A percentile compares a stretch with the other conserved stretches of the same genome.
Conservation (phyloP, 176 grass and related monocot genomes). For the Raddia distichophylla region DNA sequence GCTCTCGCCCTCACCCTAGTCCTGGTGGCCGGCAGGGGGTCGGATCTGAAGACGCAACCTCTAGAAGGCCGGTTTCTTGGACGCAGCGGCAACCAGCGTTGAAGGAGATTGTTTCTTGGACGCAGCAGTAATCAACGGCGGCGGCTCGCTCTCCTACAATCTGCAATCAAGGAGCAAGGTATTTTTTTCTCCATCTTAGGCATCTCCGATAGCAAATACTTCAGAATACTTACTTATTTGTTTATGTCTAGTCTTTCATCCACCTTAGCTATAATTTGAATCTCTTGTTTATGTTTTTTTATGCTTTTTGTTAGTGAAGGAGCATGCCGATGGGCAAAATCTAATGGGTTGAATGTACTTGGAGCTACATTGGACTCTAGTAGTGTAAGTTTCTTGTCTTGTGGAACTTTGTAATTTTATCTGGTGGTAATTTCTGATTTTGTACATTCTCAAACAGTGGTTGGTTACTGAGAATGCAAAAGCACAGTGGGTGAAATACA, state of each 20-base stretch:
- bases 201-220: too few relatives aligned
- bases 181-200: too few relatives aligned
- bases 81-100: too few relatives aligned
- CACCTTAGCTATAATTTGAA: conserved; percentile 15
- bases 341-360: conserved; percentile 64
- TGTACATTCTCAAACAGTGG: conserved; percentile 68
- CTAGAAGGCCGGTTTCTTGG: too few relatives aligned
- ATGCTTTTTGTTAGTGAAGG: conserved; percentile 95
- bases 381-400: conserved; percentile 48
- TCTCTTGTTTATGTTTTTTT: conserved; percentile 25
- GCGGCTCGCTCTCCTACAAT: too few relatives aligned
- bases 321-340: conserved; percentile 75
- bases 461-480: conserved; percentile 85
- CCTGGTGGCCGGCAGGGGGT: too few relatives aligned
- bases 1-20: too few relatives aligned
- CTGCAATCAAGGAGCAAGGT: too few relatives aligned
- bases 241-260: conserved; percentile 4
- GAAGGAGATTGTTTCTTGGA: too few relatives aligned
- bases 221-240: not conserved
- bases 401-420: conserved; percentile 25
- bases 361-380: conserved; percentile 51
- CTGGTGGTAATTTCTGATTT: not conserved
- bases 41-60: too few relatives aligned
- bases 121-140: too few relatives aligned
- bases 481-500: conserved; percentile 82